Base-by-base conservation (phyloP, 805 yeast genomes). In the Clavispora asparagi region DNA sequence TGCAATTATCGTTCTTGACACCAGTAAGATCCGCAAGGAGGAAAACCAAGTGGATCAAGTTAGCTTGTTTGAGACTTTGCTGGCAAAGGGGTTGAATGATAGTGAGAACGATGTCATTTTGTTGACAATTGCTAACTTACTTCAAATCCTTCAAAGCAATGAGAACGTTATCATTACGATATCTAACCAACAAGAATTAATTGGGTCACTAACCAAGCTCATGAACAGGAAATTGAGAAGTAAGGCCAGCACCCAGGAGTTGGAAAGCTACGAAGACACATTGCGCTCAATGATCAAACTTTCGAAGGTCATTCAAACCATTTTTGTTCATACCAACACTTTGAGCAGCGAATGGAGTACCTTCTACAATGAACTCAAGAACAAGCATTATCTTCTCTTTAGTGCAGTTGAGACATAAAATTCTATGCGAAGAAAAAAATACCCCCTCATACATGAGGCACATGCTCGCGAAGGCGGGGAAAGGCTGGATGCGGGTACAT, bases 181-280 rank as follows among this genome's bases (percentile, higher is more conserved):
- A 37, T 64, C 51, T 51, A 62, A 58, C 41, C 60, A 48, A 27
- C 49, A 32, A 32, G 64, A 61, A 4, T 63, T 74, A n/a, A 67
- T 73, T 42, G 64, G 61, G 10, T 73, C 70, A 41, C 55, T 69
- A 42, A 50, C 56, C 23, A 44, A 52, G 17, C 66, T 75, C 25
- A 54, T 78, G 44, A 69, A 68, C 36, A 73, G 73, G 44, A 81
- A 77, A 49, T 63, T 81, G 44, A 74, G 78, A 49, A 82, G 77
- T 25, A 81, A 75, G 44, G 84, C 88, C 7, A 79, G 82, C n/a
- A 77, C 82, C 44, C 87, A 83, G 59, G 88, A 82, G 47, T 62
- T 77, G 23, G 89, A 83, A 55, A 76, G 73, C 47, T 73, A 72
- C 44, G 74, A 76, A 46, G 85, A 81, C 40, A 64, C 72, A 3